Evolutionary conservation across 495 filamentous ascomycete species (phyloP).

Genomic region (Hypoxylon subgilvum): DNA sequence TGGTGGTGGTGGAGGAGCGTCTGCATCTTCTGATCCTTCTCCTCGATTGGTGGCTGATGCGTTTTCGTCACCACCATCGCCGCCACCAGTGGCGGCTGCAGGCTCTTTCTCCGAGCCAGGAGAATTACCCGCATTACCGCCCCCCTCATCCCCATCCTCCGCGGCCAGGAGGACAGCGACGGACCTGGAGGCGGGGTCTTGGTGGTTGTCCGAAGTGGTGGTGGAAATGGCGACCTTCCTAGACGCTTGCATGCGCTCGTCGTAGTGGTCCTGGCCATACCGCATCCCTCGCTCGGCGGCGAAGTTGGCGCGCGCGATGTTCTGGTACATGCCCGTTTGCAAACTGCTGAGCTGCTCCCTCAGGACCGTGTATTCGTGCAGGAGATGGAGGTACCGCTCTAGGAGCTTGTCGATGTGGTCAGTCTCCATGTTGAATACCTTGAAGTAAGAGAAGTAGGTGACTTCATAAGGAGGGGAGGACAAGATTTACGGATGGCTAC

Average conservation of each 20-base stretch:
- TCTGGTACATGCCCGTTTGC: slow-evolving; percentile 60
- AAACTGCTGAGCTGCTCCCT: slow-evolving; percentile 59
- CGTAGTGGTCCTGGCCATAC: slow-evolving; percentile 73
- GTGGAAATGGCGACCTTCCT: slow-evolving; percentile 42
- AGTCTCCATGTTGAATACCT: slow-evolving; percentile 30
- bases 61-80: neutral
- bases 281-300: slow-evolving; percentile 64
- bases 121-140: neutral
- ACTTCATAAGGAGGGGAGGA: neutral
- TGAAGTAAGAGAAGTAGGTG: no score
- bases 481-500: no score
- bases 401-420: slow-evolving; percentile 68
- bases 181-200: slow-evolving; percentile 21
- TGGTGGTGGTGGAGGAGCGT: neutral
- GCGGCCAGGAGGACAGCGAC: slow-evolving; percentile 8
- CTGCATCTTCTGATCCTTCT: neutral
- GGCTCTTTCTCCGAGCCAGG: neutral
- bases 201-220: slow-evolving; percentile 11
- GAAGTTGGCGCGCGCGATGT: slow-evolving; percentile 75
- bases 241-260: slow-evolving; percentile 72
- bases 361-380: slow-evolving; percentile 72
- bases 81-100: neutral
- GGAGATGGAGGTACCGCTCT: slow-evolving; percentile 69
- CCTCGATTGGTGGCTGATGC: neutral
- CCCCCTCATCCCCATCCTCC: neutral